Evolutionary conservation across 2,329 filamentous ascomycete genomes (phyloP).

Genomic region (Orbilia blumenaviensis): DNA sequence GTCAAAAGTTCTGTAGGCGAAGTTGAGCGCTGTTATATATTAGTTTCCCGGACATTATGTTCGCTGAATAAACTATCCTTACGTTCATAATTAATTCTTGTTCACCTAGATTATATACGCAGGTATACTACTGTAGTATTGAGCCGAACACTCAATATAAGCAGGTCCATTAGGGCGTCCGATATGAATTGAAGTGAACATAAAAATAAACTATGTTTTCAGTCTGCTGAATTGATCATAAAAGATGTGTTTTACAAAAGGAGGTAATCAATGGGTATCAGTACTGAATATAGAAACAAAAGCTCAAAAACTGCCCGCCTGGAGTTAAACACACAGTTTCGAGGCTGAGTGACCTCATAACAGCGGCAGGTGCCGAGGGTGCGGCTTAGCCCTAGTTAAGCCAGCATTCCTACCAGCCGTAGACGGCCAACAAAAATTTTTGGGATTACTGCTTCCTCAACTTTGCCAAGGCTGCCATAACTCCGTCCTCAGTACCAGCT

Average conservation of each 20-base stretch:
- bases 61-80: no score
- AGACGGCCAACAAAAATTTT: background rate
- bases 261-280: background rate
- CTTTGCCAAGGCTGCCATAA: conserved; percentile 71
- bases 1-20: background rate
- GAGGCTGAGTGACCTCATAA: background rate
- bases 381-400: background rate
- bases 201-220: background rate
- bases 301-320: no score
- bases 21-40: background rate
- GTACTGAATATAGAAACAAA: background rate
- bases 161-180: no score
- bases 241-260: background rate
- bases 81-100: no score
- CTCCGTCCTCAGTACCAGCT: conserved; percentile 62
- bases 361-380: background rate
- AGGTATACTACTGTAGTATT: no score
- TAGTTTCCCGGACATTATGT: no score
- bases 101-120: no score
- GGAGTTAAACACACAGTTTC: background rate
- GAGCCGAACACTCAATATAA: no score
- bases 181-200: no score
- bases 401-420: background rate
- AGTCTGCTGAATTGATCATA: background rate
- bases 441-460: conserved; percentile 63